Evolutionary conservation across 164 flowering plant genomes (phyloP).

Genomic region (Magnolia officinalis): DNA sequence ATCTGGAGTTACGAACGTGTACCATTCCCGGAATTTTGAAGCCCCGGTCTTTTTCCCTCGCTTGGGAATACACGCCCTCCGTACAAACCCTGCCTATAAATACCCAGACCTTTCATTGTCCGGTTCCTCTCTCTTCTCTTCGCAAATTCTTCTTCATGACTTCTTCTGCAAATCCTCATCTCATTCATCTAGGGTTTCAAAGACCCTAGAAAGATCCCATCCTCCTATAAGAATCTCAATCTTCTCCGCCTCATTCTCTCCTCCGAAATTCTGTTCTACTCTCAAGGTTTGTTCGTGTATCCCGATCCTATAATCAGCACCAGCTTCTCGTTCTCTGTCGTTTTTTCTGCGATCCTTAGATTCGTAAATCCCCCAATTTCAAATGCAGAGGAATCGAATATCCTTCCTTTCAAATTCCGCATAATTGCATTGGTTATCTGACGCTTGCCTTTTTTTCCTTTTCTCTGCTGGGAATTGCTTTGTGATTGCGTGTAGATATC

Average conservation of each 20-base stretch:
- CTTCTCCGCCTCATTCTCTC: not conserved
- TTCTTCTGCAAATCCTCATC: not conserved
- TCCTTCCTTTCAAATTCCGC: not conserved
- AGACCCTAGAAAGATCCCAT: not conserved
- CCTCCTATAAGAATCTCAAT: not conserved
- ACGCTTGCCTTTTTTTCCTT: not conserved
- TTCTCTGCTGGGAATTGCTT: not conserved
- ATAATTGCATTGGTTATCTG: not conserved
- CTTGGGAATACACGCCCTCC: not conserved
- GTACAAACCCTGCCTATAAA: not conserved
- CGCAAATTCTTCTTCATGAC: not conserved
- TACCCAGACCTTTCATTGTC: not conserved
- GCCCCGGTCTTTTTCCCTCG: not conserved
- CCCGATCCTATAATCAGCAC: not conserved
- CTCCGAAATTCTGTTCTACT: not conserved
- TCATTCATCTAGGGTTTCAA: not conserved
- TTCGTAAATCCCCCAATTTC: not conserved
- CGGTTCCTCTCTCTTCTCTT: not conserved
- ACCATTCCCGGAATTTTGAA: not conserved
- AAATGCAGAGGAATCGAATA: not conserved
- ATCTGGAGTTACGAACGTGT: not conserved
- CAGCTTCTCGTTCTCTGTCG: not conserved
- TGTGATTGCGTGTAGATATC: conserved; percentile 7
- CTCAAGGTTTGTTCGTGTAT: not conserved
- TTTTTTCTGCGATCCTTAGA: not conserved